These are phyloP conservation scores for Chlorella sp. DNA, from an alignment of 139 green algal genomes.

Conservation along the genomic window DNA sequence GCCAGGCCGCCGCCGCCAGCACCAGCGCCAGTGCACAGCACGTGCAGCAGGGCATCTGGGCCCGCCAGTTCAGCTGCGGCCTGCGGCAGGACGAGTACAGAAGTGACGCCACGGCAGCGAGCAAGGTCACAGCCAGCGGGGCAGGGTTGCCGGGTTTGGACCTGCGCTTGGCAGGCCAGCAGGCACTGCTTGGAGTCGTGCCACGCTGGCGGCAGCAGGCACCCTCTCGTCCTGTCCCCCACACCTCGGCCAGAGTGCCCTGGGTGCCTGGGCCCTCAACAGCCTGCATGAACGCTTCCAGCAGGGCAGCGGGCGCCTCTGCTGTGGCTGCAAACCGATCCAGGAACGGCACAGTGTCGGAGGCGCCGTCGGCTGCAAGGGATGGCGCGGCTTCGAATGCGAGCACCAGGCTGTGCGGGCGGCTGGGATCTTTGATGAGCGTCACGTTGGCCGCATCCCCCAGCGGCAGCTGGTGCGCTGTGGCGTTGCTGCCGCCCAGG, in stretches of 20 bases:
- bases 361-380: not conserved
- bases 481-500: too few relatives aligned
- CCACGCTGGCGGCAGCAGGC: too few relatives aligned
- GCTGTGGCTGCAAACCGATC: not conserved
- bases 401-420: too few relatives aligned
- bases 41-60: not conserved
- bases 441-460: too few relatives aligned
- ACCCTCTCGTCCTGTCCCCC: not conserved
- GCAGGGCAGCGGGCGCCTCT: not conserved
- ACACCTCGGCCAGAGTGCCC: constrained; percentile 12
- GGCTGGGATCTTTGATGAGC: too few relatives aligned
- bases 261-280: not conserved
- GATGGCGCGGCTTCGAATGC: too few relatives aligned
- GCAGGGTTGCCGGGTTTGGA: too few relatives aligned
- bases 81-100: too few relatives aligned
- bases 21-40: constrained; percentile 17
- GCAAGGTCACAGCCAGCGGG: too few relatives aligned
- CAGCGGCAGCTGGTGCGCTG: too few relatives aligned
- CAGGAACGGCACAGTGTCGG: not conserved
- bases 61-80: not conserved
- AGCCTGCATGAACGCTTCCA: not conserved
- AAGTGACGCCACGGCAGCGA: too few relatives aligned
- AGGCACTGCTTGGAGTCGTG: too few relatives aligned
- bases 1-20: constrained; percentile 11
- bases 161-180: not conserved